These are phyloP conservation scores for Boeremia exigua DNA, from an alignment of 2,329 filamentous ascomycete species.

Conservation along the genomic window DNA sequence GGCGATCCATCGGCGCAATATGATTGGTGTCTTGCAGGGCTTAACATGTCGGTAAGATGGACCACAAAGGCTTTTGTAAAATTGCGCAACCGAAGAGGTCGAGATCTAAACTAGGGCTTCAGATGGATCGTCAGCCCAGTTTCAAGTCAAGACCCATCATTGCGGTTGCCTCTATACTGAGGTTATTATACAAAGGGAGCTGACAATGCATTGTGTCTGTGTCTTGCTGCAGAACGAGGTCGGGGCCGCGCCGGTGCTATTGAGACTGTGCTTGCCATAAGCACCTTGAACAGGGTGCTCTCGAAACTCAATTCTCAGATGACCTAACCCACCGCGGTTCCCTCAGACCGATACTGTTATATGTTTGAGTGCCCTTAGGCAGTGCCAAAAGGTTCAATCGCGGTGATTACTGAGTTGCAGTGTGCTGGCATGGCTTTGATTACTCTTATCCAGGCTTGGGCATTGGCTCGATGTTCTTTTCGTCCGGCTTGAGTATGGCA, in stretches of 20 bases:
- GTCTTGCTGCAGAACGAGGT: background rate
- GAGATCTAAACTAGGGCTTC: background rate
- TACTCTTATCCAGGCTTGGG: background rate
- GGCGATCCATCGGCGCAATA: constrained; percentile 9
- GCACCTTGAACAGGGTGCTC: no score
- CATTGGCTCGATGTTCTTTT: background rate
- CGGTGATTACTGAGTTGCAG: background rate
- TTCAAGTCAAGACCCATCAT: background rate
- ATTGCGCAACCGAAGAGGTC: background rate
- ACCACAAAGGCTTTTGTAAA: background rate
- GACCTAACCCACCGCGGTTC: no score
- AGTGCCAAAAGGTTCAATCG: background rate
- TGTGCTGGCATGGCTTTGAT: background rate
- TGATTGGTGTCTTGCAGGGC: constrained; percentile 7
- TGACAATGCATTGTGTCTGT: background rate
- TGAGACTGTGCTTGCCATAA: no score
- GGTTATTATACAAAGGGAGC: background rate
- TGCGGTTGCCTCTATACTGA: constrained; percentile 3
- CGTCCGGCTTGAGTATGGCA: background rate
- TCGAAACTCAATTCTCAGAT: no score
- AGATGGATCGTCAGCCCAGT: background rate
- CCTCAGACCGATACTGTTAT: no score
- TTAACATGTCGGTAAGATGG: background rate
- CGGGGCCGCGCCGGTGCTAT: no score
- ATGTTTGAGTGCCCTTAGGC: no score